These are phyloP conservation scores for Botrytis byssoidea DNA, from an alignment of 2,329 filamentous ascomycete genomes.

Conservation along the genomic window DNA sequence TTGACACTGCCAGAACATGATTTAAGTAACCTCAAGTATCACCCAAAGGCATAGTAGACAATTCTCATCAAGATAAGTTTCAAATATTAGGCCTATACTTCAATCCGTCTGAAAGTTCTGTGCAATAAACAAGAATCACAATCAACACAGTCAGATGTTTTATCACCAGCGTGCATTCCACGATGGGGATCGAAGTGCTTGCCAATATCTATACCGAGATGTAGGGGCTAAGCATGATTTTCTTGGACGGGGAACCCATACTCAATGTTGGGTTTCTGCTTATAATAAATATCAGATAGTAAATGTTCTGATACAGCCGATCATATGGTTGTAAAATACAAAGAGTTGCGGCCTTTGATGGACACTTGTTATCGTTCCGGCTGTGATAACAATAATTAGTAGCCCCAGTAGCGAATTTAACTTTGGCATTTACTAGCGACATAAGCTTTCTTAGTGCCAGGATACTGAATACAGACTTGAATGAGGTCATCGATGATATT, in stretches of 20 bases:
- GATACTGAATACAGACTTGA: neutral
- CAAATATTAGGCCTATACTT: too few relatives aligned
- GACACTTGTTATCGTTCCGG: neutral
- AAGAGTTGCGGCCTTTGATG: neutral
- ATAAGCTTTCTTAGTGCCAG: neutral
- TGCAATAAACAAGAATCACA: too few relatives aligned
- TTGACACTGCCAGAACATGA: neutral
- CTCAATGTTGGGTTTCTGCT: neutral
- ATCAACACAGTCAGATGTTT: neutral
- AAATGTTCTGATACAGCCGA: neutral
- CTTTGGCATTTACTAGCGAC: neutral
- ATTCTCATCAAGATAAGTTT: too few relatives aligned
- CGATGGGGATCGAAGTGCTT: neutral
- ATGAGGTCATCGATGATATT: neutral
- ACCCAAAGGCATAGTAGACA: too few relatives aligned
- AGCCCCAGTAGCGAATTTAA: neutral
- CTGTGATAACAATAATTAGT: neutral
- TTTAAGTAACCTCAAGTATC: neutral
- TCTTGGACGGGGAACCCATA: neutral
- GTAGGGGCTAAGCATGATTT: neutral
- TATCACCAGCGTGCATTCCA: neutral
- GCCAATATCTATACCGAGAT: neutral
- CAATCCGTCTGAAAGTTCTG: too few relatives aligned
- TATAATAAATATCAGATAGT: neutral
- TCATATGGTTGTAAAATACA: rapidly evolving